Evolutionary conservation across 805 yeast species (phyloP).

Genomic region (Monosporozyma siamensis): DNA sequence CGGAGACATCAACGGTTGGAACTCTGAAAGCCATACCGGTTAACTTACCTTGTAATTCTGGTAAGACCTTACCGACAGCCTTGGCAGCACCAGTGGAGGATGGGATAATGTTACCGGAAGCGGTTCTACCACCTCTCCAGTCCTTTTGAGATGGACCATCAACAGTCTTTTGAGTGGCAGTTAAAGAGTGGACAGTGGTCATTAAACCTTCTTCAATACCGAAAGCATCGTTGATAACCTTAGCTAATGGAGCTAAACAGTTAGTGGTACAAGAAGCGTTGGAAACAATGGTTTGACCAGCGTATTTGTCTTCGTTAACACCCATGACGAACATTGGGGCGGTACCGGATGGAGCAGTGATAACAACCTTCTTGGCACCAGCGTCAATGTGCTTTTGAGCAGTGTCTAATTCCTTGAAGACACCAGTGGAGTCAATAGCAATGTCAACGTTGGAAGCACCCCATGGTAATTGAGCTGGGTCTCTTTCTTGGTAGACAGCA

Average conservation of each 20-base stretch:
- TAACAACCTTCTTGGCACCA: conserved; percentile 65
- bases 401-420: conserved; percentile 54
- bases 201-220: conserved; percentile 66
- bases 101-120: conserved; percentile 66
- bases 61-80: conserved; percentile 67
- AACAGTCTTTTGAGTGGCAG: conserved; percentile 65
- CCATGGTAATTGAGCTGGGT: conserved; percentile 63
- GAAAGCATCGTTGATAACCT: conserved; percentile 53
- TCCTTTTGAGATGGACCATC: conserved; percentile 72
- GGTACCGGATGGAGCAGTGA: conserved; percentile 62
- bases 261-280: conserved; percentile 69
- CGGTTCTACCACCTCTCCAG: conserved; percentile 77
- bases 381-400: conserved; percentile 61
- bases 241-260: conserved; percentile 66
- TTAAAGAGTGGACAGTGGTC: conserved; percentile 66
- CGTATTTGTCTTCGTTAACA: conserved; percentile 54
- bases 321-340: conserved; percentile 70
- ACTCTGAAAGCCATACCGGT: conserved; percentile 69
- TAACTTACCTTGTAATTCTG: conserved; percentile 60
- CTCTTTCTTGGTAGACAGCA: conserved; percentile 52
- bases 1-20: conserved; percentile 64
- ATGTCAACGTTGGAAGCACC: conserved; percentile 51
- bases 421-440: conserved; percentile 66
- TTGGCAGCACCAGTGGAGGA: conserved; percentile 71
- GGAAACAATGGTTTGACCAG: conserved; percentile 50